Evolutionary conservation across 2,329 filamentous ascomycete species (phyloP).

Genomic region (Delphinella strobiligena): DNA sequence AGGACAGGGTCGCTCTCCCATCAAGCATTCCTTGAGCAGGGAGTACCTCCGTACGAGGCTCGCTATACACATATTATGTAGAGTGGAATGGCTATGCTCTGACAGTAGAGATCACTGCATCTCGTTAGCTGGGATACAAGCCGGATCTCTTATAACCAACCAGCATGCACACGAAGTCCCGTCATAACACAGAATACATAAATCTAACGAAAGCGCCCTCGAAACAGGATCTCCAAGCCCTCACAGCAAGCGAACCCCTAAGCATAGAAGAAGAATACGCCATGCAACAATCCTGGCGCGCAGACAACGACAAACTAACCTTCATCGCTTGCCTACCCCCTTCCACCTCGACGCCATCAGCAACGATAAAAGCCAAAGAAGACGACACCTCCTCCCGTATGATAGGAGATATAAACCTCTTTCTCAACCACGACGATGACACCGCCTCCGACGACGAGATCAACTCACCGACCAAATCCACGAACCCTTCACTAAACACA

Average conservation of each 20-base stretch:
- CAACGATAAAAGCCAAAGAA: constrained; percentile 24
- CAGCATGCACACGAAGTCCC: not conserved
- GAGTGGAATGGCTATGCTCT: not conserved
- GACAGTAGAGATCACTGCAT: too few relatives aligned
- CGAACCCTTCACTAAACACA: not conserved
- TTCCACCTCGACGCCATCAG: constrained; percentile 6
- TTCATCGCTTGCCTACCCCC: constrained; percentile 62
- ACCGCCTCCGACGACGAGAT: constrained; percentile 29
- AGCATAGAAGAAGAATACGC: constrained; percentile 70
- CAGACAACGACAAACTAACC: constrained; percentile 74
- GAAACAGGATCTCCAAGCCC: constrained; percentile 63
- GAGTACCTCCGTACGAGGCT: too few relatives aligned
- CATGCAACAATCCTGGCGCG: constrained; percentile 83
- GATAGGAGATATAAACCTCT: constrained; percentile 49
- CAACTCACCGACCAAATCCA: constrained; percentile 13
- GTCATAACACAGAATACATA: not conserved
- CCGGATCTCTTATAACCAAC: not conserved
- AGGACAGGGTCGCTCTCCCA: not conserved
- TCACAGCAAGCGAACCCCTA: constrained; percentile 79
- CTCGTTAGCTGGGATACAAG: not conserved
- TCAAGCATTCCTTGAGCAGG: too few relatives aligned
- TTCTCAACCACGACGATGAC: constrained; percentile 48
- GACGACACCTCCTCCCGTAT: constrained; percentile 42
- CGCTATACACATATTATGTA: not conserved
- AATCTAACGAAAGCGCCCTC: not conserved